Percentiles rank a stretch among this genome's conserved stretches.
Conservation (phyloP, 179 eudicot genomes). For the Heliamphora pulchella region DNA sequence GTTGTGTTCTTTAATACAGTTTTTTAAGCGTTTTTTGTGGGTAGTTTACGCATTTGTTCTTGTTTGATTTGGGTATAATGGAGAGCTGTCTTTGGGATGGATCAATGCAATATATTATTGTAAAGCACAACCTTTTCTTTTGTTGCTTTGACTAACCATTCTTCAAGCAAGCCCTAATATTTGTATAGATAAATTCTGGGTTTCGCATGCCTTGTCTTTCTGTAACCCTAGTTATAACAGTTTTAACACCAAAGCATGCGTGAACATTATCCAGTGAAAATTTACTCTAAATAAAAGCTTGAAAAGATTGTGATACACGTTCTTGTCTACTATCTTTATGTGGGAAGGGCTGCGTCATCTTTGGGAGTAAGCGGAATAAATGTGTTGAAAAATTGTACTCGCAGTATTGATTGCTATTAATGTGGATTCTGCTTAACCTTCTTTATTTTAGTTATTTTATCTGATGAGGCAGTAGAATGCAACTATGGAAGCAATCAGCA, state of each 20-base stretch:
- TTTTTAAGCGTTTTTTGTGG: neutral
- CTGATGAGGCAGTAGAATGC: neutral
- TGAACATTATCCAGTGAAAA: neutral
- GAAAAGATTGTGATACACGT: neutral
- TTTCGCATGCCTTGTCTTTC: neutral
- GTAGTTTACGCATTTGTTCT: neutral
- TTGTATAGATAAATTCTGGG: neutral
- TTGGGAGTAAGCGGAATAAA: constrained; percentile 4
- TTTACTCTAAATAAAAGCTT: neutral
- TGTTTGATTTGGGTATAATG: constrained; percentile 8
- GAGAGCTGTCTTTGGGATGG: neutral
- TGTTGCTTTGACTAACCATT: neutral
- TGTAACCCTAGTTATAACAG: neutral
- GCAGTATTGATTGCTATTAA: neutral
- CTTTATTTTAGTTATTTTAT: neutral
- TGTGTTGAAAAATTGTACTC: constrained; percentile 1
- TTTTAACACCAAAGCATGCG: neutral
- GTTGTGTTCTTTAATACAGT: neutral
- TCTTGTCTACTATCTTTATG: neutral
- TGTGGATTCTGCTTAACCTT: neutral
- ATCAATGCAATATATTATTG: neutral
- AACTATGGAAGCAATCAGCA: neutral
- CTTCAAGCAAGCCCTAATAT: constrained; percentile 1
- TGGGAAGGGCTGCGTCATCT: neutral
- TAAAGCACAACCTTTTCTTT: neutral